Conservation (phyloP, 2,329 filamentous ascomycete species). For the Alternaria sp. region DNA sequence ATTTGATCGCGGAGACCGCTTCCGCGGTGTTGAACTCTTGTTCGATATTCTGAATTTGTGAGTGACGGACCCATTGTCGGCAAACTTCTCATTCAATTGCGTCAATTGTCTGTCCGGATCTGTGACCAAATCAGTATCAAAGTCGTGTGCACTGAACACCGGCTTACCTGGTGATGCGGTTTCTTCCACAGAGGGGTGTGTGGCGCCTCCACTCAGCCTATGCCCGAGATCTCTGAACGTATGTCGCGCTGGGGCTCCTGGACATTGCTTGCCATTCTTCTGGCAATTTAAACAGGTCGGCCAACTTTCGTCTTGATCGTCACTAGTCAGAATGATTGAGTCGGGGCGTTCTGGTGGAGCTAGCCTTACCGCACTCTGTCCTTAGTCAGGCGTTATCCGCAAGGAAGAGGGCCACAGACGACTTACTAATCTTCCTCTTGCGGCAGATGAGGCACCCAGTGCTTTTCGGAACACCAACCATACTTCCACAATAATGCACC, state of each 20-base stretch:
- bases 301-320: slow-evolving; percentile 43
- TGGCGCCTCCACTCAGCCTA: slow-evolving; percentile 13
- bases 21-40: slow-evolving; percentile 5
- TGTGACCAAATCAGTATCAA: slow-evolving; percentile 8
- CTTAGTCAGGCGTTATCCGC: slow-evolving; percentile 12
- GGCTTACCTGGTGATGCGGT: slow-evolving; percentile 4
- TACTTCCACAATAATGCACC: slow-evolving; percentile 10
- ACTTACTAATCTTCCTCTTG: slow-evolving; percentile 44
- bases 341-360: slow-evolving; percentile 2
- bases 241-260: slow-evolving; percentile 42
- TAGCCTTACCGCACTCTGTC: slow-evolving; percentile 26
- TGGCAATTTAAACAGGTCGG: slow-evolving; percentile 43
- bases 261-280: slow-evolving; percentile 43
- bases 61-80: slow-evolving; percentile 33
- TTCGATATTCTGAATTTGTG: slow-evolving; percentile 38
- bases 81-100: slow-evolving; percentile 33
- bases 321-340: slow-evolving; percentile 14
- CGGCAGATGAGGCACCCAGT: slow-evolving; percentile 43
- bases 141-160: neutral
- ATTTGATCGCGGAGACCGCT: slow-evolving; percentile 15
- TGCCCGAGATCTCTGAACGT: slow-evolving; percentile 41
- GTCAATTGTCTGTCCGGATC: slow-evolving; percentile 24
- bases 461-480: slow-evolving; percentile 46
- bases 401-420: neutral
- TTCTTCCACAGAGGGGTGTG: neutral